These are phyloP conservation scores for Clarireedia sp. DNA, from an alignment of 2,329 filamentous ascomycete genomes.

Conservation along the genomic window DNA sequence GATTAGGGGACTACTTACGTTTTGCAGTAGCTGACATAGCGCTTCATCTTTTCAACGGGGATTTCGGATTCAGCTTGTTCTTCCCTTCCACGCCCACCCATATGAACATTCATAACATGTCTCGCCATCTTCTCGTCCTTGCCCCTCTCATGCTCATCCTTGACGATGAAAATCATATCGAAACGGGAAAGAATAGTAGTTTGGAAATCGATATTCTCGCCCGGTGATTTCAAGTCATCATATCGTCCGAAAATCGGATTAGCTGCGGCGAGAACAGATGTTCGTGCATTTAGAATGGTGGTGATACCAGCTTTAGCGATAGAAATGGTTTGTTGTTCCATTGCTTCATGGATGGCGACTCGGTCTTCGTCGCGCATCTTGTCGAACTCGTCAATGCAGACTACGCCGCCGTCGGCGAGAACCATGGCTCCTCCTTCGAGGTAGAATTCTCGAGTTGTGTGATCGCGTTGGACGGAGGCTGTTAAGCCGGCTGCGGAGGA, in stretches of 20 bases:
- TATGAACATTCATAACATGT: conserved; percentile 96
- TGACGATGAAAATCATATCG: conserved; percentile 99
- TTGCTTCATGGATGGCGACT: conserved; percentile 44
- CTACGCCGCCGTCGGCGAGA: conserved; percentile 88
- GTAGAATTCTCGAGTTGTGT: conserved; percentile 90
- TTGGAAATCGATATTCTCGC: conserved; percentile 99
- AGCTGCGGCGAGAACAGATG: conserved; percentile 88
- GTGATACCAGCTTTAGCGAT: conserved; percentile 98
- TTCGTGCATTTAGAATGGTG: conserved; percentile 92
- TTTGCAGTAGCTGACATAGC: conserved; percentile 96
- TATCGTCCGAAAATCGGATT: conserved; percentile 98
- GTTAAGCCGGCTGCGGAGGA: conserved; percentile 96
- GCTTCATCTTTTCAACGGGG: conserved; percentile 91
- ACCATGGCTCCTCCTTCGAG: conserved; percentile 98
- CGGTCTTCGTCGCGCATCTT: conserved; percentile 99
- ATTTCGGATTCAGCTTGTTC: conserved; percentile 83
- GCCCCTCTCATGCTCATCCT: conserved; percentile 82
- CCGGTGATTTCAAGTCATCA: conserved; percentile 94
- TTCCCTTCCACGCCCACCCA: conserved; percentile 77
- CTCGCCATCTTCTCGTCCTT: conserved; percentile 91
- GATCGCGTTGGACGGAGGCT: conserved; percentile 90
- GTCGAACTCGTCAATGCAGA: conserved; percentile 98
- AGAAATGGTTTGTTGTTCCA: conserved; percentile 99
- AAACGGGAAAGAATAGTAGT: conserved; percentile 97
- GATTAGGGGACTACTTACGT: conserved; percentile 50